phyloP scores from a whole-genome alignment of 2,329 filamentous ascomycete species.

The Sporothrix luriei region DNA sequence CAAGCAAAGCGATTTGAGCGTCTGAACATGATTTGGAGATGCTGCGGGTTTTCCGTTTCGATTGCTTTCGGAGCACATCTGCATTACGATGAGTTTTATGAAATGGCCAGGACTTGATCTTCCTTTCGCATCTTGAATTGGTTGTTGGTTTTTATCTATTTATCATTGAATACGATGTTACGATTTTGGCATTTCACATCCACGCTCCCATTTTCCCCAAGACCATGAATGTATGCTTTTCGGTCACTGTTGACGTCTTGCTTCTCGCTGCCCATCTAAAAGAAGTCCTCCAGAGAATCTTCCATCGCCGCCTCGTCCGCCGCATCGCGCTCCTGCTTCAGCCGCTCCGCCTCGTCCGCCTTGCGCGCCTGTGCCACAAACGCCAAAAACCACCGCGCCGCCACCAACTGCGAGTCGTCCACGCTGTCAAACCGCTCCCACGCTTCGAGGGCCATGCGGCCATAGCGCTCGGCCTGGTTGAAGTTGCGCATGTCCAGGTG shows the following conservation, averaged over 20 bases:
- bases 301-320: conserved; percentile 26
- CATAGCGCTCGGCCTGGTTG: conserved; percentile 28
- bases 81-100: background rate
- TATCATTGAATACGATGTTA: conserved; percentile 2
- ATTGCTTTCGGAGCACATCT: background rate
- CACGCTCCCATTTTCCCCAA: background rate
- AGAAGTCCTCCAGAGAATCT: conserved; percentile 16
- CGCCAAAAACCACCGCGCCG: conserved; percentile 30
- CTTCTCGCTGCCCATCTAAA: background rate
- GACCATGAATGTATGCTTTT: background rate
- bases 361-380: conserved; percentile 26
- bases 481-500: conserved; percentile 31
- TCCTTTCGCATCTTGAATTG: background rate
- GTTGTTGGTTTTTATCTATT: background rate
- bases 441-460: conserved; percentile 26
- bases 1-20: background rate
- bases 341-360: conserved; percentile 37
- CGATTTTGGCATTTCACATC: background rate
- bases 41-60: background rate
- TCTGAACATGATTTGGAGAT: background rate
- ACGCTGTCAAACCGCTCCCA: conserved; percentile 34
- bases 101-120: background rate
- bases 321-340: background rate
- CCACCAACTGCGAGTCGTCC: conserved; percentile 32
- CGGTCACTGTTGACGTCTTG: too few species aligned